These are phyloP conservation scores for Pisolithus orientalis DNA, from an alignment of 768 basidiomycete genomes.

Conservation along the genomic window DNA sequence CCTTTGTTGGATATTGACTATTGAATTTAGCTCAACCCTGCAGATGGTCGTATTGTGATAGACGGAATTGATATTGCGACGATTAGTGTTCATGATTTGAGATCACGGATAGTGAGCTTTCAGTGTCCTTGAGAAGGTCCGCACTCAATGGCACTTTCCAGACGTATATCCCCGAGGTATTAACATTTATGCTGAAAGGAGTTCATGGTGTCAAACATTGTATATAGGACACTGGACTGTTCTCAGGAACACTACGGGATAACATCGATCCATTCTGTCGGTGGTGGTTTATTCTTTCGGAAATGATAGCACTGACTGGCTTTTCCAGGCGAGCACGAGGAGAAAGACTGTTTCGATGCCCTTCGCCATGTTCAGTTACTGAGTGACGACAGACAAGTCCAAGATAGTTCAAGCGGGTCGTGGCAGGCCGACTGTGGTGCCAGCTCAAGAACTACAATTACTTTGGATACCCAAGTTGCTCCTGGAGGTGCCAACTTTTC, in stretches of 20 bases:
- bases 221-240: conserved; percentile 57
- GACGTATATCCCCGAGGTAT: conserved; percentile 69
- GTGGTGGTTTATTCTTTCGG: neutral
- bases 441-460: conserved; percentile 42
- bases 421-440: neutral
- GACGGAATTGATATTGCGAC: conserved; percentile 86
- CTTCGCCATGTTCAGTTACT: conserved; percentile 26
- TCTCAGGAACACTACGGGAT: conserved; percentile 73
- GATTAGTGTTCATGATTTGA: conserved; percentile 78
- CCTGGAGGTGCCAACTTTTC: conserved; percentile 89
- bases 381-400: neutral
- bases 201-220: neutral
- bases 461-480: conserved; percentile 74
- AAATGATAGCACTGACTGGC: neutral
- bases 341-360: conserved; percentile 75
- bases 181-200: neutral
- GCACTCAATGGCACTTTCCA: conserved; percentile 18
- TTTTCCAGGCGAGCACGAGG: conserved; percentile 63
- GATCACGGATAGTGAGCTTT: conserved; percentile 59
- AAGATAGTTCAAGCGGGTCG: neutral
- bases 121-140: conserved; percentile 1
- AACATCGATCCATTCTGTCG: conserved; percentile 64
- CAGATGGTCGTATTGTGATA: conserved; percentile 66
- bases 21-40: conserved; percentile 57
- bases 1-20: no score